Evolutionary conservation across 148 eudicot genomes (phyloP).

Genomic region (Euryodendron excelsum): DNA sequence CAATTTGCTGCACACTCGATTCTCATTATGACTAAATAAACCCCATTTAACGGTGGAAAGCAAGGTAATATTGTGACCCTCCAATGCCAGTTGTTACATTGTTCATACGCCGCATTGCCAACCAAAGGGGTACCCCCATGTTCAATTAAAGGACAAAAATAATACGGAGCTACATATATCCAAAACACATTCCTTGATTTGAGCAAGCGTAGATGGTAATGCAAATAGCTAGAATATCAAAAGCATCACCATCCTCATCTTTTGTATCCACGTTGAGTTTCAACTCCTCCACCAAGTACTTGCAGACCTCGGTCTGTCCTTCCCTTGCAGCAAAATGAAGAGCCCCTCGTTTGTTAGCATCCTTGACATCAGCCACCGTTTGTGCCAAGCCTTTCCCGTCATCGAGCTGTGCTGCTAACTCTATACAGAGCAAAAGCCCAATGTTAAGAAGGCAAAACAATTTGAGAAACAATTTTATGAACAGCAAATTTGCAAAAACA

Average conservation of each 20-base stretch:
- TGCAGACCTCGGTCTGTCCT: constrained; percentile 82
- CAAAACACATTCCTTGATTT: not conserved
- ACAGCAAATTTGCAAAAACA: not conserved
- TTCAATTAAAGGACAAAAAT: not conserved
- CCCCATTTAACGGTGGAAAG: too few species aligned
- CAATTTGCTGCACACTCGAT: too few species aligned
- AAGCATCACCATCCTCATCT: constrained; percentile 78
- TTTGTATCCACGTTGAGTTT: constrained; percentile 69
- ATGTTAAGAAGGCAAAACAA: not conserved
- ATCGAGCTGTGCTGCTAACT: constrained; percentile 64
- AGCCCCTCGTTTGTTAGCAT: constrained; percentile 92
- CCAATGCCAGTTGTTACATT: too few species aligned
- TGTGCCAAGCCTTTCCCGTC: constrained; percentile 80
- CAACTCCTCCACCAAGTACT: constrained; percentile 89
- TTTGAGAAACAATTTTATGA: not conserved
- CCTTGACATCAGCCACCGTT: constrained; percentile 77
- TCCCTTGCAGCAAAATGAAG: constrained; percentile 95
- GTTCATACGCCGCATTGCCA: too few species aligned
- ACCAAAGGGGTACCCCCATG: too few species aligned
- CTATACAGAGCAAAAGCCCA: constrained; percentile 27
- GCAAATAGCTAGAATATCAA: not conserved
- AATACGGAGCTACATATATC: not conserved
- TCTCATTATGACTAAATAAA: too few species aligned
- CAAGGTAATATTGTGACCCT: too few species aligned
- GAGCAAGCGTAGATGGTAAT: not conserved